Evolutionary conservation across 345 rosid genomes (phyloP).

Genomic region (Camelina laxa): DNA sequence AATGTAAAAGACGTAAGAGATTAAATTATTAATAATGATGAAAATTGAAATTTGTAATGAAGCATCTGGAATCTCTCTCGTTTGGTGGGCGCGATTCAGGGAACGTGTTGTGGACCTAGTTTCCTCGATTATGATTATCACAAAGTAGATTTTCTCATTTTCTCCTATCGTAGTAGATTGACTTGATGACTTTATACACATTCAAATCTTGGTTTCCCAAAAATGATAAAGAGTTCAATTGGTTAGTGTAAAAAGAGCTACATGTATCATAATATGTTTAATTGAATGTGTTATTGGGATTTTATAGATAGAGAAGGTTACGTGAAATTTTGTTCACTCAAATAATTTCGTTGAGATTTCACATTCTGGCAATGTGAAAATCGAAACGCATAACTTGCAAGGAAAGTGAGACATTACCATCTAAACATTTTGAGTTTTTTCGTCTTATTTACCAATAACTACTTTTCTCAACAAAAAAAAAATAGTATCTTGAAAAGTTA

Average conservation of each 20-base stretch:
- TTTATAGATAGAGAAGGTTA: neutral
- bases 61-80: slow-evolving; percentile 35
- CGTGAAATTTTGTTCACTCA: neutral
- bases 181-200: no score
- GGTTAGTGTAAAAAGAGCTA: no score
- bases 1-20: neutral
- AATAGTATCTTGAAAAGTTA: neutral
- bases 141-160: neutral
- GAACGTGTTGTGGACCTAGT: slow-evolving; percentile 25
- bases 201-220: no score
- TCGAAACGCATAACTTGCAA: neutral
- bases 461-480: neutral
- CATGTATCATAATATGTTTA: no score
- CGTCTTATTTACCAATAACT: neutral
- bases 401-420: neutral
- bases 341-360: neutral
- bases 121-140: neutral
- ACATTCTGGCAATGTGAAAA: neutral
- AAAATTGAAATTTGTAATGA: slow-evolving; percentile 15
- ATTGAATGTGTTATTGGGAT: neutral
- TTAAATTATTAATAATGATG: neutral
- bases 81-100: slow-evolving; percentile 29
- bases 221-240: no score
- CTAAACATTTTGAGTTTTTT: neutral
- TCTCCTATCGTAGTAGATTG: no score